Evolutionary conservation across 495 filamentous ascomycete species (phyloP).

Genomic region (Xylaria telfairii): DNA sequence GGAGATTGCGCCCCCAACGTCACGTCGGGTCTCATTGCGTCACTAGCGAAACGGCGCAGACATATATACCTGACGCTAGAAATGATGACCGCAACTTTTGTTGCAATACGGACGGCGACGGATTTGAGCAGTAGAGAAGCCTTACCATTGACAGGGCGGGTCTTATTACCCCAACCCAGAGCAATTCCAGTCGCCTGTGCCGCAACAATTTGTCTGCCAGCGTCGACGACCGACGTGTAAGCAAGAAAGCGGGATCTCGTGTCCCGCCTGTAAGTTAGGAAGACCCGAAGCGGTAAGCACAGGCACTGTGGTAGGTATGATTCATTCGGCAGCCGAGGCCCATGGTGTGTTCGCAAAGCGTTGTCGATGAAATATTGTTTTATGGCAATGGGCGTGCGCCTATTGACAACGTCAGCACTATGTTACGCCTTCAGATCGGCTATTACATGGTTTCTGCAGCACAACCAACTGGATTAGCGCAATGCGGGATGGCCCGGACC

Average conservation of each 20-base stretch:
- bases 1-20: background rate
- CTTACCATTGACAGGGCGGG: conserved; percentile 5
- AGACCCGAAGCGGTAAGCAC: background rate
- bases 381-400: background rate
- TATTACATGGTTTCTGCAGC: too few species aligned
- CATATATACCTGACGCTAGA: conserved; percentile 14
- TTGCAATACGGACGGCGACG: background rate
- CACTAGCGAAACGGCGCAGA: conserved; percentile 20
- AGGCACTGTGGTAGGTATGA: conserved; percentile 7
- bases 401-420: conserved; percentile 23
- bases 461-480: conserved; percentile 4
- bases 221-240: background rate
- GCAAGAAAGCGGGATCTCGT: conserved; percentile 10
- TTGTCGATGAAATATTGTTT: background rate
- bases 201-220: conserved; percentile 1
- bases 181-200: conserved; percentile 6
- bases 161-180: conserved; percentile 26
- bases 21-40: conserved; percentile 27
- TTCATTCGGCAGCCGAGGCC: conserved; percentile 17
- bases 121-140: background rate
- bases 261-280: background rate
- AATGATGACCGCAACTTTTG: background rate
- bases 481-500: conserved; percentile 20
- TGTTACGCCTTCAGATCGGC: conserved; percentile 14
- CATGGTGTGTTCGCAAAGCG: conserved; percentile 27